Evolutionary conservation across 1,284 basidiomycete species (phyloP).

Genomic region (Rhodotorula sp.): DNA sequence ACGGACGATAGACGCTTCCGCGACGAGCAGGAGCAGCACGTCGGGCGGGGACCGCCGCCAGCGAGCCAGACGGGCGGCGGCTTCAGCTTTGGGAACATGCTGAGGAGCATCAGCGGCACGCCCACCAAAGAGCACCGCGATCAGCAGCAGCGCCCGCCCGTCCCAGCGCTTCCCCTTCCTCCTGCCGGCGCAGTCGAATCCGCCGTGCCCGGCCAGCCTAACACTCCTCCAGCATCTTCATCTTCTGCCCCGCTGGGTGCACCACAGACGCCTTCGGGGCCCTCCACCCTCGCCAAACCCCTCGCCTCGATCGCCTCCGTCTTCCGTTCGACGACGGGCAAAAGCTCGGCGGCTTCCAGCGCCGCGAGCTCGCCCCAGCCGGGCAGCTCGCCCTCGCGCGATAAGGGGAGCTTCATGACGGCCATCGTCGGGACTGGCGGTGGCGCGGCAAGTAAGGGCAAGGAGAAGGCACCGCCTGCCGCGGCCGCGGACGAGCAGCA

Average conservation of each 20-base stretch:
- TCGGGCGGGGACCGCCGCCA: too few species aligned
- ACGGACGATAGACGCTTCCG: neutral
- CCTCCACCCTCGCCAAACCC: slow-evolving; percentile 19
- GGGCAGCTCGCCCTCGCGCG: slow-evolving; percentile 6
- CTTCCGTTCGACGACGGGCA: slow-evolving; percentile 27
- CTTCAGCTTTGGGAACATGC: slow-evolving; percentile 23
- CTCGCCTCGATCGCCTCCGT: slow-evolving; percentile 36
- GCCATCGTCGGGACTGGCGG: neutral
- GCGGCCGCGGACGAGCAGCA: neutral
- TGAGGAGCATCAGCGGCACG: slow-evolving; percentile 22
- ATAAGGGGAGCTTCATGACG: slow-evolving; percentile 6
- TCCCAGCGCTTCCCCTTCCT: neutral
- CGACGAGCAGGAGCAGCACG: neutral
- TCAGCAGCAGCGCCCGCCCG: neutral
- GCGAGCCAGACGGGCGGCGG: neutral
- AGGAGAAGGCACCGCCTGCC: neutral
- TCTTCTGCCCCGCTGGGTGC: neutral
- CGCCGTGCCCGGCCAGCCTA: neutral
- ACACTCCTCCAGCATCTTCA: neutral
- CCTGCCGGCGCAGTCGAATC: neutral
- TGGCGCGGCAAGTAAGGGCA: slow-evolving; percentile 9
- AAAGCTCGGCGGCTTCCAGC: slow-evolving; percentile 1
- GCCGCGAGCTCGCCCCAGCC: slow-evolving; percentile 5
- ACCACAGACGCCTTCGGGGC: slow-evolving; percentile 3
- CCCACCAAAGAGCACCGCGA: neutral